phyloP scores from a whole-genome alignment of 495 filamentous ascomycete species.

The Aspergillus taichungensis region DNA sequence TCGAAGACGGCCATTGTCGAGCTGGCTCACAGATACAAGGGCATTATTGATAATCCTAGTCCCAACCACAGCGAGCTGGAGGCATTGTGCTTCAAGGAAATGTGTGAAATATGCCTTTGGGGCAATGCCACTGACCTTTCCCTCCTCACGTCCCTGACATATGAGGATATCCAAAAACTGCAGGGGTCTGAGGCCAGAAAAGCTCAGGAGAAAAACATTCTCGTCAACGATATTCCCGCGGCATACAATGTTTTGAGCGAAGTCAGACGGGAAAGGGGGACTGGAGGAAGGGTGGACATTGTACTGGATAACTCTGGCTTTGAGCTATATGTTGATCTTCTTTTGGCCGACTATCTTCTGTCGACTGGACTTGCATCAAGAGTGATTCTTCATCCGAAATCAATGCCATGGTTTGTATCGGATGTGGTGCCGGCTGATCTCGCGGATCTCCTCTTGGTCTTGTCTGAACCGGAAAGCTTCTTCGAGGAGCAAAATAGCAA shows the following conservation, averaged over 20 bases:
- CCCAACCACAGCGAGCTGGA: conserved; percentile 52
- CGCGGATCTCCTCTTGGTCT: conserved; percentile 60
- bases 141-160: conserved; percentile 79
- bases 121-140: conserved; percentile 95
- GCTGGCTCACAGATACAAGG: conserved; percentile 66
- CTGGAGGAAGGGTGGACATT: conserved; percentile 68
- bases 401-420: conserved; percentile 95
- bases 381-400: conserved; percentile 87
- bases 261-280: conserved; percentile 46
- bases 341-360: conserved; percentile 82
- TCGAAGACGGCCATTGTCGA: conserved; percentile 88
- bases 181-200: conserved; percentile 83
- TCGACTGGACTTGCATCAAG: conserved; percentile 72
- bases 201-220: conserved; percentile 75
- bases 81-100: conserved; percentile 79
- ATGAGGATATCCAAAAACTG: conserved; percentile 93
- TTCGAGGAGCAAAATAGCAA: conserved; percentile 18
- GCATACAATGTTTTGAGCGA: conserved; percentile 64
- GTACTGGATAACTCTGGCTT: conserved; percentile 95
- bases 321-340: conserved; percentile 89
- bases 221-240: conserved; percentile 69
- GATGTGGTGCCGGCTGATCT: conserved; percentile 88
- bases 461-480: conserved; percentile 67
- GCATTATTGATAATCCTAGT: conserved; percentile 28
- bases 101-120: conserved; percentile 97